Evolutionary conservation across 768 basidiomycete species (phyloP), one percentile per base, ranked within the genome.

Genomic region (Grammothele lineata): DNA sequence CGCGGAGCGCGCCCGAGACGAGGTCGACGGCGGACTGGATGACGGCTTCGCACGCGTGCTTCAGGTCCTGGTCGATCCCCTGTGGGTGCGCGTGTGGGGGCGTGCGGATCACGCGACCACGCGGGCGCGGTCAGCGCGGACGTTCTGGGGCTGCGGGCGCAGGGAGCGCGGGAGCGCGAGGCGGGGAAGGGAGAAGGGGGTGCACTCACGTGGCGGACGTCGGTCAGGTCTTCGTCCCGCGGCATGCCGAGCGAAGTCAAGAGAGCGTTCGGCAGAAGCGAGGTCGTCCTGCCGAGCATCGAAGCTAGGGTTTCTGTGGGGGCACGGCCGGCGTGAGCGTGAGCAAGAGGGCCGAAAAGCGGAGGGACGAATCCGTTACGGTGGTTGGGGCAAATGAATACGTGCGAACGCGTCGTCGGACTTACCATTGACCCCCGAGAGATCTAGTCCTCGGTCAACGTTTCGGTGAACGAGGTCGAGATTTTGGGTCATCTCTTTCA

Each of bases 31-130:
- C 83, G 12, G 76, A 66, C 3, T 73, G 66, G 47, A 98, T 95
- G 30, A 92, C 76, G 33, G 82, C 80, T 68, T 95, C 92, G 67
- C 94, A 98, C 0, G 83, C 85, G 15, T 73, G 72, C 59, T 92
- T 89, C 23, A 97, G 78, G 24, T 86, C 87, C 39, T 83, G 75
- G 66, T 97, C 95, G 55, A 96, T 86, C 49, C 84, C 85, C 90
- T 94, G 63, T 22, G 44, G 21, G 23, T 34, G 18, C 19, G 23
- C 18, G 37, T 22, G 30, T 25, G 17, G 21, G 23, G 21, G 23
- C 19, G 17, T 42, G 26, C 34, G 30, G 23, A 26, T 43, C 30
- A 34, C 19, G 42, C 32, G 25, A 23, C 18, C 30, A 35, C 32
- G 42, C 33, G 40, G n/a, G 25, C n/a, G 24, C n/a, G 35, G 36